A percentile compares a stretch with the other conserved stretches of the same genome.
Conservation (phyloP, 1,284 basidiomycete species). For the Pascua sp. region DNA sequence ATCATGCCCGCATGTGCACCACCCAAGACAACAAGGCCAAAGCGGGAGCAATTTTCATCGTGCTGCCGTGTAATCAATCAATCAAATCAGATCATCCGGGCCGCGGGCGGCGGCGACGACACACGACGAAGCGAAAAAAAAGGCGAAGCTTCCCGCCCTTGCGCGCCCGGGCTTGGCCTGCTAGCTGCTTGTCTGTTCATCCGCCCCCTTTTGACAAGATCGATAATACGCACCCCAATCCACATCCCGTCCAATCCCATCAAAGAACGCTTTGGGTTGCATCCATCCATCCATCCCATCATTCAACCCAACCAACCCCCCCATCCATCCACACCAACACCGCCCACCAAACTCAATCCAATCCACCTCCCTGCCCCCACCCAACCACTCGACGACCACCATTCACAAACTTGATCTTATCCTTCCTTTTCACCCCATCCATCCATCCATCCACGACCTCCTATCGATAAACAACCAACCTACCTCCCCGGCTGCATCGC, state of each 20-base stretch:
- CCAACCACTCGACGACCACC: not conserved
- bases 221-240: not conserved
- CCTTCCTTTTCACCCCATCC: not conserved
- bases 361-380: not conserved
- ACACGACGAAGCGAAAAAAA: no score
- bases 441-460: constrained; percentile 5
- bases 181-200: not conserved
- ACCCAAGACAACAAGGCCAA: no score
- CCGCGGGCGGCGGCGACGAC: no score
- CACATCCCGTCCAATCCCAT: not conserved
- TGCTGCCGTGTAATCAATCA: no score
- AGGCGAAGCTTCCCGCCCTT: no score
- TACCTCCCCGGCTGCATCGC: no score
- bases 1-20: no score
- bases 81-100: no score
- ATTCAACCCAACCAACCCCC: not conserved
- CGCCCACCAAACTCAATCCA: not conserved
- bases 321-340: not conserved
- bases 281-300: not conserved
- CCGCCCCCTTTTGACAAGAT: not conserved
- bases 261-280: not conserved
- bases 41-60: no score
- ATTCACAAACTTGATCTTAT: not conserved
- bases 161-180: no score
- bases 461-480: no score